Percentiles rank a stretch among this genome's conserved stretches.
Evolutionary conservation across 768 basidiomycete species (phyloP).

Genomic region (Serendipita sp.): DNA sequence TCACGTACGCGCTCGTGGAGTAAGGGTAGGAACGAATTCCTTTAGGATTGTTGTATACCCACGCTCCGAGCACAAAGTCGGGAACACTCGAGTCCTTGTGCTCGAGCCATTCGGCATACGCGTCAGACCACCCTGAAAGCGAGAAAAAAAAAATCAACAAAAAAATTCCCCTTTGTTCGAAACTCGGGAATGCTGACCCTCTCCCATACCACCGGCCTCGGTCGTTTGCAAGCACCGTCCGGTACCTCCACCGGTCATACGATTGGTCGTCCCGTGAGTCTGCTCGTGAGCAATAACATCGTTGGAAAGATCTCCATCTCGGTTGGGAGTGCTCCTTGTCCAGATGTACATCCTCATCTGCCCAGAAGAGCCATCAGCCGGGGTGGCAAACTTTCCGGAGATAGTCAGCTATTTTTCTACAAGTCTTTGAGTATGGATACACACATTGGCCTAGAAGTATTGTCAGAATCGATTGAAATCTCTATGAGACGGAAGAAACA

Average conservation of each 20-base stretch:
- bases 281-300: constrained; percentile 39
- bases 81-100: constrained; percentile 25
- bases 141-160: no score
- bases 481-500: background rate
- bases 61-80: constrained; percentile 31
- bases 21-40: constrained; percentile 46
- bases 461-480: constrained; percentile 22
- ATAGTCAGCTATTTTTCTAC: constrained; percentile 29
- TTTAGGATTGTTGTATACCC: constrained; percentile 32
- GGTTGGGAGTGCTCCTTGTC: constrained; percentile 31
- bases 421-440: constrained; percentile 22
- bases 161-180: background rate
- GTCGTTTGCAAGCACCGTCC: constrained; percentile 45
- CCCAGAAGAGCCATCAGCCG: constrained; percentile 13
- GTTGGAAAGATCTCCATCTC: constrained; percentile 51
- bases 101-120: constrained; percentile 19
- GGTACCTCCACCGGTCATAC: constrained; percentile 37
- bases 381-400: constrained; percentile 19
- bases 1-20: constrained; percentile 34
- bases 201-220: constrained; percentile 53
- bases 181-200: constrained; percentile 16
- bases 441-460: constrained; percentile 21
- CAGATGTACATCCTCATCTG: constrained; percentile 23
- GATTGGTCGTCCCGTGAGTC: constrained; percentile 33
- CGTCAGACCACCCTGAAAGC: constrained; percentile 20